Evolutionary conservation across 805 yeast species (phyloP).

Genomic region (Myxozyma neotropica): DNA sequence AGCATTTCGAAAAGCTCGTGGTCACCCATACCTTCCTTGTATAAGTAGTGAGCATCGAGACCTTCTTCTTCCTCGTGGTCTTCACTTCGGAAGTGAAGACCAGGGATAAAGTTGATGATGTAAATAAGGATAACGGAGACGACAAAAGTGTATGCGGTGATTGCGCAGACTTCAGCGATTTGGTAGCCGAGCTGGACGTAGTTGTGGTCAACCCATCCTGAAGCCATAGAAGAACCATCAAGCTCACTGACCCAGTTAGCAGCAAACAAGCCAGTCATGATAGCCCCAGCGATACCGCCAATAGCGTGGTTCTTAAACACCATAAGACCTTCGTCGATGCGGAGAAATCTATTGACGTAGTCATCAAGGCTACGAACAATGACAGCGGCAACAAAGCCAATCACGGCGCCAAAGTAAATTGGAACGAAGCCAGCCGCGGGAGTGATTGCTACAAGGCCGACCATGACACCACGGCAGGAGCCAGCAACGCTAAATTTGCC

Average conservation of each 20-base stretch:
- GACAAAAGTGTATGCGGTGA: constrained; percentile 72
- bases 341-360: constrained; percentile 49
- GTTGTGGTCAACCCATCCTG: constrained; percentile 79
- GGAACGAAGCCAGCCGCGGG: constrained; percentile 98
- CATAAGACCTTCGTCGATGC: constrained; percentile 92
- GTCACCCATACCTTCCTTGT: constrained; percentile 33
- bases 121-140: constrained; percentile 70
- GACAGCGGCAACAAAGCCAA: constrained; percentile 60
- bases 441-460: constrained; percentile 92
- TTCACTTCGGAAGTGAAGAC: constrained; percentile 74
- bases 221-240: constrained; percentile 57
- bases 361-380: constrained; percentile 28
- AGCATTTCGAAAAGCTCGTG: constrained; percentile 22
- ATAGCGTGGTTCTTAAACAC: constrained; percentile 90
- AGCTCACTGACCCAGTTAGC: constrained; percentile 78
- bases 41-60: constrained; percentile 58
- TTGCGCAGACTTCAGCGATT: constrained; percentile 73
- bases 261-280: constrained; percentile 89
- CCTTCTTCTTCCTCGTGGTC: constrained; percentile 88
- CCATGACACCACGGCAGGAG: constrained; percentile 88
- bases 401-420: constrained; percentile 80
- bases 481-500: constrained; percentile 84
- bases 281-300: constrained; percentile 81
- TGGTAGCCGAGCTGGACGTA: constrained; percentile 85
- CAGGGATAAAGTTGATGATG: constrained; percentile 72